Conservation (phyloP, 2,329 filamentous ascomycete genomes). For the Emericellopsis atlantica region DNA sequence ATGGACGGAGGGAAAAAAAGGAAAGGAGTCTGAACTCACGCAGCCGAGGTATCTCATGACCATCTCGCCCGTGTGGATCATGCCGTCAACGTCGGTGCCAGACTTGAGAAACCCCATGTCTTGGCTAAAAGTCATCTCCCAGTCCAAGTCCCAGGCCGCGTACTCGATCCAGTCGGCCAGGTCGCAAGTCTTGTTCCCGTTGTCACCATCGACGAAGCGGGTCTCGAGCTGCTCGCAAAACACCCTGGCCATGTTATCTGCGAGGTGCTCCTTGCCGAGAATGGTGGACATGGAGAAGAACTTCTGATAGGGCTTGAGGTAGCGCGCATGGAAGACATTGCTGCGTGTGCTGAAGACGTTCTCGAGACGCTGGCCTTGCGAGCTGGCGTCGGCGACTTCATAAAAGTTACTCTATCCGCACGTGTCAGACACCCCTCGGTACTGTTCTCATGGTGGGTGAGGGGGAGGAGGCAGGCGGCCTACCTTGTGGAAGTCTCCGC, state of each 20-base stretch:
- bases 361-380: slow-evolving; percentile 2
- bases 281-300: slow-evolving; percentile 2
- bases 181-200: neutral
- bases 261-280: slow-evolving; percentile 1
- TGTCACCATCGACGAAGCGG: slow-evolving; percentile 1
- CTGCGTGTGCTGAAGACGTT: slow-evolving; percentile 3
- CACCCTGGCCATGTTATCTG: neutral
- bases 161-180: slow-evolving; percentile 4
- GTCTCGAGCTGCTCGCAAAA: slow-evolving; percentile 2
- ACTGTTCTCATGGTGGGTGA: too few relatives aligned
- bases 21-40: too few relatives aligned
- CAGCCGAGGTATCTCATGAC: slow-evolving; percentile 4
- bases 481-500: neutral
- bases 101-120: slow-evolving; percentile 4
- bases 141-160: slow-evolving; percentile 3
- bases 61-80: slow-evolving; percentile 2
- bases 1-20: too few relatives aligned
- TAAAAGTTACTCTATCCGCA: slow-evolving; percentile 4
- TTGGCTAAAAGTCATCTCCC: slow-evolving; percentile 4
- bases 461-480: neutral
- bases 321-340: slow-evolving; percentile 1
- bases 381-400: slow-evolving; percentile 2
- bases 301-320: slow-evolving; percentile 2
- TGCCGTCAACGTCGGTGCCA: slow-evolving; percentile 3
- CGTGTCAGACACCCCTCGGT: neutral